phyloP scores from a whole-genome alignment of 805 yeast genomes.

The Yarrowia sp. region DNA sequence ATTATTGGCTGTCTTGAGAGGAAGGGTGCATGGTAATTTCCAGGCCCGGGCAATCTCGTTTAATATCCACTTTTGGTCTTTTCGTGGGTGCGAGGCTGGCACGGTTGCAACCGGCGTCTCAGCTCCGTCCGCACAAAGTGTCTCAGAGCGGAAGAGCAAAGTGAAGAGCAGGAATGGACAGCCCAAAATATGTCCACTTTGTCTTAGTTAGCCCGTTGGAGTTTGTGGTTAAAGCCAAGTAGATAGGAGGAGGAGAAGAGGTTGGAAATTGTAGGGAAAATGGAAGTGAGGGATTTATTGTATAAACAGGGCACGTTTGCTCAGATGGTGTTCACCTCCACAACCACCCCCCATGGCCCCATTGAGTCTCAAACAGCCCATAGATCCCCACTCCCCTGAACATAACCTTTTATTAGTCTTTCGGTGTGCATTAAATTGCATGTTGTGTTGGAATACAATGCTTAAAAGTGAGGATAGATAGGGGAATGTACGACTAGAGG shows the following conservation, averaged over 20 bases:
- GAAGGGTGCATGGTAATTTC: not conserved
- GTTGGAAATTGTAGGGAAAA: too few relatives aligned
- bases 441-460: conserved; percentile 15
- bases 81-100: not conserved
- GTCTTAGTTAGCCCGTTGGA: conserved; percentile 12
- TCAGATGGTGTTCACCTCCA: too few relatives aligned
- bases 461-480: conserved; percentile 7
- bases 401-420: conserved; percentile 23
- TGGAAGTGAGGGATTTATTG: too few relatives aligned
- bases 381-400: conserved; percentile 24
- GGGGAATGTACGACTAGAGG: not conserved
- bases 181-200: not conserved
- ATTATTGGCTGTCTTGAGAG: not conserved
- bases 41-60: conserved; percentile 1
- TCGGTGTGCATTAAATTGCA: conserved; percentile 22
- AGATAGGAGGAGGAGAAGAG: too few relatives aligned
- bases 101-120: too few relatives aligned
- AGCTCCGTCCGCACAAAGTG: too few relatives aligned
- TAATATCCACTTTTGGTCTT: conserved; percentile 2
- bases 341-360: too few relatives aligned
- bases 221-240: too few relatives aligned
- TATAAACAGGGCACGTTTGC: too few relatives aligned
- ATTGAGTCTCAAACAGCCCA: not conserved
- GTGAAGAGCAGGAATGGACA: not conserved
- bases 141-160: not conserved